These are phyloP conservation scores for Pharus latifolius DNA, from an alignment of 176 grass and related monocot species.

Conservation along the genomic window DNA sequence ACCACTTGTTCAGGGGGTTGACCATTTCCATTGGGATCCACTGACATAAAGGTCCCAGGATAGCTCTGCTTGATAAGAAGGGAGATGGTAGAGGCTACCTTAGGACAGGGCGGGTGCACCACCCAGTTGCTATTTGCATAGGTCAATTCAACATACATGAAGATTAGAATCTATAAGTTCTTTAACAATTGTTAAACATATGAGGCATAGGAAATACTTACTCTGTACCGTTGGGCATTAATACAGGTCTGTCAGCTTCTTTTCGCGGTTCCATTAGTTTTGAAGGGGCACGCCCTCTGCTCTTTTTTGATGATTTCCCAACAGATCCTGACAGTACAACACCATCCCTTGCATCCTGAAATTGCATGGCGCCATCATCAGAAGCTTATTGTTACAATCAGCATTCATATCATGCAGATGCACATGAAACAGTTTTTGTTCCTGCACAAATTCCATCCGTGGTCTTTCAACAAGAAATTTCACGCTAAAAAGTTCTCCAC, in stretches of 20 bases:
- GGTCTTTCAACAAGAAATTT: background rate
- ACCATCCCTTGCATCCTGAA: conserved; percentile 20
- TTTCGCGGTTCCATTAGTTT: conserved; percentile 25
- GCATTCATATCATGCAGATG: conserved; percentile 4
- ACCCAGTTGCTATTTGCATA: conserved; percentile 22
- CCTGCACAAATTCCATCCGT: background rate
- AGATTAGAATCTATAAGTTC: background rate
- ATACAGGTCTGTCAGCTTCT: conserved; percentile 23
- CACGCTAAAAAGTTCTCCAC: background rate
- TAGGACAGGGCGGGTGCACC: conserved; percentile 22
- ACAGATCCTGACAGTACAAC: conserved; percentile 1
- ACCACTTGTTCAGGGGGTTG: conserved; percentile 23
- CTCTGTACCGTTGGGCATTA: conserved; percentile 24
- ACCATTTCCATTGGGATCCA: conserved; percentile 5
- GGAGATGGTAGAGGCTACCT: conserved; percentile 25
- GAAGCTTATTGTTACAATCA: background rate
- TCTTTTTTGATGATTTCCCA: conserved; percentile 16
- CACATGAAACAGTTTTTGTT: background rate
- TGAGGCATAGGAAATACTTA: background rate
- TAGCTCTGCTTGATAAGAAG: conserved; percentile 36
- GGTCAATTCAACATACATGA: background rate
- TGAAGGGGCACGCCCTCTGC: conserved; percentile 22
- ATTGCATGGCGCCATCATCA: conserved; percentile 1
- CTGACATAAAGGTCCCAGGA: conserved; percentile 30
- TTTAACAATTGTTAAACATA: background rate